Conservation (phyloP, 495 filamentous ascomycete genomes). For the Recurvomyces mirabilis region DNA sequence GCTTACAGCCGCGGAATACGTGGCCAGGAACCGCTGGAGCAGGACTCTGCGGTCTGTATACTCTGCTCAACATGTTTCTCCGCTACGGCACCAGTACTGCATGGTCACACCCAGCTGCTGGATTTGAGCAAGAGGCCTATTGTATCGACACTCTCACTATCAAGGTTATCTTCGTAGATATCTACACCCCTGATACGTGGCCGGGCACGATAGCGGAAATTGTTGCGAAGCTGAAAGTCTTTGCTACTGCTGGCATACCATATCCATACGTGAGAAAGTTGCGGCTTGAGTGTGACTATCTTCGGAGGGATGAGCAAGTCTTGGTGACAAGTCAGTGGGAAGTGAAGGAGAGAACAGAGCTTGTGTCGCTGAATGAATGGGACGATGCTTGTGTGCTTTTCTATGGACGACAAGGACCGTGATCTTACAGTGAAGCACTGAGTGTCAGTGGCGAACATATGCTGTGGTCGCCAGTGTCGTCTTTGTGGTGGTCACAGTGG, state of each 20-base stretch:
- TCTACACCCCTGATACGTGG: background rate
- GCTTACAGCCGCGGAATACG: background rate
- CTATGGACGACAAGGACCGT: too few species aligned
- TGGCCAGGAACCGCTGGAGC: too few species aligned
- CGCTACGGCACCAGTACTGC: background rate
- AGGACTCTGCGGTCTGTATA: background rate
- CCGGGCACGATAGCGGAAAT: background rate
- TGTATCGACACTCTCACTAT: background rate
- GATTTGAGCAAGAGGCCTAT: background rate
- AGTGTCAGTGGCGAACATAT: too few species aligned
- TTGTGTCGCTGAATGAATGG: background rate
- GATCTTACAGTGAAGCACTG: too few species aligned
- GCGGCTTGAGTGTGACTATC: background rate
- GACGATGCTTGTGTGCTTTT: background rate
- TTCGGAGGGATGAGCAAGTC: background rate
- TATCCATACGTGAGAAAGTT: background rate
- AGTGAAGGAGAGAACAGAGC: background rate
- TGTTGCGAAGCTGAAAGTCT: background rate
- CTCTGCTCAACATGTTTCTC: background rate
- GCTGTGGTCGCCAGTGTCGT: too few species aligned
- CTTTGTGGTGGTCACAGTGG: too few species aligned
- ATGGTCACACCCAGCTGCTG: background rate
- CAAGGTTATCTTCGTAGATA: background rate
- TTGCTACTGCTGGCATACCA: background rate
- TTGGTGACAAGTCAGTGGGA: background rate